Conservation (phyloP, 1,284 basidiomycete species). For the Cryptococcus sp. region DNA sequence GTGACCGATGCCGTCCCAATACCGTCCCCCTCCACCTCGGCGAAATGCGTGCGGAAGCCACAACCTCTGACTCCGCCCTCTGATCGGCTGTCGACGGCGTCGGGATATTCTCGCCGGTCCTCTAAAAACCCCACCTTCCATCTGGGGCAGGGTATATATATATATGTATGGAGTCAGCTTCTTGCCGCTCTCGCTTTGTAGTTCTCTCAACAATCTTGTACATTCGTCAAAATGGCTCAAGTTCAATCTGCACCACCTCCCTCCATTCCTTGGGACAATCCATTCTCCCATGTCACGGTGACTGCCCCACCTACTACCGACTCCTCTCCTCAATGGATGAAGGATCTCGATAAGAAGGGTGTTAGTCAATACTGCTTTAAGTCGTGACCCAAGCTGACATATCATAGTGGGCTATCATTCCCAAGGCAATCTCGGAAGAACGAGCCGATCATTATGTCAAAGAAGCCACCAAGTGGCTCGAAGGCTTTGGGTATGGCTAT, state of each 20-base stretch:
- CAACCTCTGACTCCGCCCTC: too few relatives aligned
- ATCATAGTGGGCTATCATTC: background rate
- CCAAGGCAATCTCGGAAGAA: slow-evolving; percentile 23
- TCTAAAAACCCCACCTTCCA: too few relatives aligned
- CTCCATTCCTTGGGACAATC: background rate
- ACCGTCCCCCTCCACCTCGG: too few relatives aligned
- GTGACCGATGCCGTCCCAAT: too few relatives aligned
- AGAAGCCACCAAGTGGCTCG: slow-evolving; percentile 32
- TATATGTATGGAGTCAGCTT: too few relatives aligned
- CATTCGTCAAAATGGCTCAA: background rate
- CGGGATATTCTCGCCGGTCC: too few relatives aligned
- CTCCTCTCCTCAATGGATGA: background rate
- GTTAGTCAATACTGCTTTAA: background rate
- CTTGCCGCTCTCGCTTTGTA: too few relatives aligned
- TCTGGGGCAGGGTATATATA: too few relatives aligned
- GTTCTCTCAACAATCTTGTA: too few relatives aligned
- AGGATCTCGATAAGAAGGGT: background rate
- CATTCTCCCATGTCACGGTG: background rate
- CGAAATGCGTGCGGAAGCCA: too few relatives aligned
- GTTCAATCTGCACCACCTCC: background rate
- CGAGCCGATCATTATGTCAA: slow-evolving; percentile 24
- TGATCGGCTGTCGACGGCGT: too few relatives aligned
- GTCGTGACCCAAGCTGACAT: background rate
- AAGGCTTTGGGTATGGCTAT: slow-evolving; percentile 32
- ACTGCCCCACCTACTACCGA: background rate